A percentile compares a stretch with the other conserved stretches of the same genome.
These are phyloP conservation scores for Pugionium dolabratum DNA, from an alignment of 345 rosid species.

Conservation along the genomic window DNA sequence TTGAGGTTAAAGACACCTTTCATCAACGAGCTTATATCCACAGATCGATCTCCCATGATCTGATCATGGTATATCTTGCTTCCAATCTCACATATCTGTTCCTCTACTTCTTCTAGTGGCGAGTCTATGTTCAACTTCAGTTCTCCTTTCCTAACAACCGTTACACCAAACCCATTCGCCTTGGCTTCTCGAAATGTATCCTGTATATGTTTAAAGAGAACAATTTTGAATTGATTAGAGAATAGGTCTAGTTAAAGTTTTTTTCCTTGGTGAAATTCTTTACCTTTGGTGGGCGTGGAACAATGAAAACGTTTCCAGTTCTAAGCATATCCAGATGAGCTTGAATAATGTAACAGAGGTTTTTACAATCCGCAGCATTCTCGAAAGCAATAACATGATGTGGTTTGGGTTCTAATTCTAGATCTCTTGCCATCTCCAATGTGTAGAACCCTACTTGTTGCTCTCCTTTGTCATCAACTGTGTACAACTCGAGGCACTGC, in stretches of 20 bases:
- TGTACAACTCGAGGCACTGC: constrained; percentile 85
- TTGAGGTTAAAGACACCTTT: constrained; percentile 60
- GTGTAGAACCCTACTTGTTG: constrained; percentile 81
- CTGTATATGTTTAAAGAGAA: constrained; percentile 39
- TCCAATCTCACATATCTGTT: constrained; percentile 71
- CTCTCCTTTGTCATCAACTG: constrained; percentile 55
- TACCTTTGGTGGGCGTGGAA: constrained; percentile 88
- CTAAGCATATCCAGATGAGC: constrained; percentile 82
- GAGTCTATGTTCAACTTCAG: constrained; percentile 75
- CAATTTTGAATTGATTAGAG: background rate
- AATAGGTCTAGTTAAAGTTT: background rate
- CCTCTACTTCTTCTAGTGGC: constrained; percentile 80
- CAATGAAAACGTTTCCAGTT: constrained; percentile 75
- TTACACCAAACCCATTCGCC: constrained; percentile 77
- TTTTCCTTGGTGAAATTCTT: constrained; percentile 18
- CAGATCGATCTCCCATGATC: constrained; percentile 73
- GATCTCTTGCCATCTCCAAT: constrained; percentile 88
- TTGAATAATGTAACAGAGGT: constrained; percentile 77
- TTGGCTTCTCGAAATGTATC: constrained; percentile 88
- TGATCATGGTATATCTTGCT: constrained; percentile 83
- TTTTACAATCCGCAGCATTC: constrained; percentile 69
- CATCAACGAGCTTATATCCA: constrained; percentile 77
- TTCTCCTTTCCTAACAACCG: constrained; percentile 78
- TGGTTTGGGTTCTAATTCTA: constrained; percentile 88
- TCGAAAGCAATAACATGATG: constrained; percentile 82